Base-by-base conservation (phyloP, 2,329 filamentous ascomycete species). In the Helotiales sp. region DNA sequence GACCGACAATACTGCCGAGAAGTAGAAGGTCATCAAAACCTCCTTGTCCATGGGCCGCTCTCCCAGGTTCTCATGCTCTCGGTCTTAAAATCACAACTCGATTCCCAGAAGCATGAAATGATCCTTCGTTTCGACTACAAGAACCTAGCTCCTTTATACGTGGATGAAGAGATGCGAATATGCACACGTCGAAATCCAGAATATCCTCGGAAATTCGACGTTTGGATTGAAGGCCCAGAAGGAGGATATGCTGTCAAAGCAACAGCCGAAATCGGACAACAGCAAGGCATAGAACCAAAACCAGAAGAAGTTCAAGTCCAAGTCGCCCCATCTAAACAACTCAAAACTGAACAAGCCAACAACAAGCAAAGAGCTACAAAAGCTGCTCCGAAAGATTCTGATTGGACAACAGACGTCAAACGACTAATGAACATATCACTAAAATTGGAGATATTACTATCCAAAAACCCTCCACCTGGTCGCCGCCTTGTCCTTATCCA, bases 21-120 rank as follows among this genome's bases (percentile, higher is more conserved):
- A 12, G 77, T 86, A 12, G 95, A 98, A 72, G 89, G 89, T 10
- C 87, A 96, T 71, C 80, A 80, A 5, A 83, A 86, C 59, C 77
- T 91, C 25, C 80, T 98, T 15, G 90, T 98, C 55, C 95, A 98
- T 68, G 95, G 95, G 0, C 93, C 95, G 0, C 77, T 99, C 54
- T 86, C 85, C 1, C 80, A 96, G 38, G 87, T 88, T 0, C 77
- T 98, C 5, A 86, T 97, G 79, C 78, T 96, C 33, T 82, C 85
- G 15, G 79, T 88, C 4, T 72, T 96, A 24, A 75, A 79, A 49
- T 74, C 75, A 15, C 76, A 81, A 56, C 66, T 86, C 15, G 22
- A 44, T 15, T 24, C 24, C 7, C 69, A 71, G 3, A 62, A 69
- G 13, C 66, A 67, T 22, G 71, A 74, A 36, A 66, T 60, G 17